Percentiles rank a stretch among this genome's conserved stretches.
Evolutionary conservation across 345 rosid species (phyloP).

Genomic region (Hevea brasiliensis): DNA sequence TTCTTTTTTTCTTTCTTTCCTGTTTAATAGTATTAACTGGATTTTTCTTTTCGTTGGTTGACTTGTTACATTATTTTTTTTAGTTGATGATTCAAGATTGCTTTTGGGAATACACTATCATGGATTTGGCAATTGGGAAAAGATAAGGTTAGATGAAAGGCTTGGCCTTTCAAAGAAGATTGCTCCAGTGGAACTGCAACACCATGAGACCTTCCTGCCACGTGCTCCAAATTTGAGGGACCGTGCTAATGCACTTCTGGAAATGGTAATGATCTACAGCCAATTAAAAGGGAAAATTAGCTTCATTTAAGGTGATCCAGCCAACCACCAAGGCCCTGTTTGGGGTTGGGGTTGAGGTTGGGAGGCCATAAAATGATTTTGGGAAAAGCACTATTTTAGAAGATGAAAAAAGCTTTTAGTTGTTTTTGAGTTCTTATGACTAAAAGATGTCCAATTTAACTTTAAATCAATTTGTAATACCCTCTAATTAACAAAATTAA

Average conservation of each 20-base stretch:
- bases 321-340: not conserved
- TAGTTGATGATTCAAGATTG: constrained; percentile 98
- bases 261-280: constrained; percentile 58
- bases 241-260: constrained; percentile 96
- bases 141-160: constrained; percentile 84
- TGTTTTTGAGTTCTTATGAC: too few species aligned
- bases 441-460: too few species aligned
- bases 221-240: constrained; percentile 98
- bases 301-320: not conserved
- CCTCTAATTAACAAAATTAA: too few species aligned
- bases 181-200: constrained; percentile 98
- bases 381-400: too few species aligned
- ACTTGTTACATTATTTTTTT: constrained; percentile 19
- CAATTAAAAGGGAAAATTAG: not conserved
- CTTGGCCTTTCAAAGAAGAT: constrained; percentile 93
- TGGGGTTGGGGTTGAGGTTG: too few species aligned
- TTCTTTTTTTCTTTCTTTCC: too few species aligned
- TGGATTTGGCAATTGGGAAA: constrained; percentile 99
- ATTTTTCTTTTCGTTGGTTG: not conserved
- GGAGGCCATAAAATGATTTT: too few species aligned
- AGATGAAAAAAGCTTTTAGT: too few species aligned
- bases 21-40: not conserved
- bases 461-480: too few species aligned
- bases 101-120: constrained; percentile 87
- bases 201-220: constrained; percentile 97